A percentile compares a stretch with the other conserved stretches of the same genome.
phyloP scores from a whole-genome alignment of 1,284 basidiomycete species.

The Rhodotorula sp. region DNA sequence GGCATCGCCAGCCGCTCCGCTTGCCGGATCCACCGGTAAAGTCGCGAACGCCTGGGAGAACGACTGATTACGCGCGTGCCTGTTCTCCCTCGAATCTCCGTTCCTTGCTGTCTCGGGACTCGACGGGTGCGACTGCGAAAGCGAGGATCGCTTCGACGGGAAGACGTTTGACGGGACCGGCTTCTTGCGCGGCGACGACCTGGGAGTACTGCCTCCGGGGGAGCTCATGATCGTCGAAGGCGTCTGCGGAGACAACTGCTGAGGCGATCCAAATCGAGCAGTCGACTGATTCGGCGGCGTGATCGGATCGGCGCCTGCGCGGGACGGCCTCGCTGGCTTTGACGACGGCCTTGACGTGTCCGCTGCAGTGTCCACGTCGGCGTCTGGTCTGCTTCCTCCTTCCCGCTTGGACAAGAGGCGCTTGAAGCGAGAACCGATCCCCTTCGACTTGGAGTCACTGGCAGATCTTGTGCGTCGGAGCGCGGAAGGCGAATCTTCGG shows the following conservation, averaged over 20 bases:
- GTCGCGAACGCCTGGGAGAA: not conserved
- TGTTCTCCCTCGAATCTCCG: not conserved
- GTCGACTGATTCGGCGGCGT: constrained; percentile 27
- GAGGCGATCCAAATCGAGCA: not conserved
- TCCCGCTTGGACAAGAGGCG: constrained; percentile 1
- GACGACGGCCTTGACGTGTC: constrained; percentile 25
- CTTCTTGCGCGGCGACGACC: not conserved
- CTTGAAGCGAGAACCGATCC: constrained; percentile 21
- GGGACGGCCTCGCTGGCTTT: not conserved
- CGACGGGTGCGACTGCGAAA: not conserved
- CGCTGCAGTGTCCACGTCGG: not conserved
- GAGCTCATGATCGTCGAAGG: constrained; percentile 2
- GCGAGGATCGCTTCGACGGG: not conserved
- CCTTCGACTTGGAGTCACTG: constrained; percentile 2
- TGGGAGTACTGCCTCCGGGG: not conserved
- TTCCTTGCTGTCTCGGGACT: not conserved
- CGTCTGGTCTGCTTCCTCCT: not conserved
- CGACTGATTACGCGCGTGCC: not conserved
- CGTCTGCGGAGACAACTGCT: not conserved
- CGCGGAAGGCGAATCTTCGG: not conserved
- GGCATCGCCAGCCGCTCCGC: no score
- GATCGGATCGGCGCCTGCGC: constrained; percentile 9
- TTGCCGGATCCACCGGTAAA: no score
- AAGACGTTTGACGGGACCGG: not conserved
- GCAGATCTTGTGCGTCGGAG: not conserved